A percentile compares a stretch with the other conserved stretches of the same genome.
phyloP scores from a whole-genome alignment of 2,329 filamentous ascomycete genomes.

The Microcera coccophila region DNA sequence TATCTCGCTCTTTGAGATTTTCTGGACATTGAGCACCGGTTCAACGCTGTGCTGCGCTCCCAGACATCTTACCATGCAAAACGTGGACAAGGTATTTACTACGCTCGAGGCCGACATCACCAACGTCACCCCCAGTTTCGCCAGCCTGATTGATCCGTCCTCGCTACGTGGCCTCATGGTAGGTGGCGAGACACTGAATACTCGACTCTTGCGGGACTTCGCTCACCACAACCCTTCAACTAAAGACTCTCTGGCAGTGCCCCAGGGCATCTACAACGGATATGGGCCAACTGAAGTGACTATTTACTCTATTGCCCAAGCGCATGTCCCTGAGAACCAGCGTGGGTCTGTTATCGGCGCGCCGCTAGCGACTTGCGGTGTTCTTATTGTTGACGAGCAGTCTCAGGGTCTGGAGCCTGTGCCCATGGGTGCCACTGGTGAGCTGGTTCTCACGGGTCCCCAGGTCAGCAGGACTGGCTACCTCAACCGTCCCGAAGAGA shows the following conservation, averaged over 20 bases:
- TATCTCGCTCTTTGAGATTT: constrained; percentile 78
- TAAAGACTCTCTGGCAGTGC: constrained; percentile 21
- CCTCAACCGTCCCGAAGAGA: constrained; percentile 57
- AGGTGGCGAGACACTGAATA: neutral
- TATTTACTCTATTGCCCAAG: constrained; percentile 22
- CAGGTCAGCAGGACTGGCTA: constrained; percentile 65
- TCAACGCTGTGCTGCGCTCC: constrained; percentile 34
- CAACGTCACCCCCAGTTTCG: constrained; percentile 38
- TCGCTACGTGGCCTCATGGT: constrained; percentile 24
- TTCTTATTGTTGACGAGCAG: constrained; percentile 31
- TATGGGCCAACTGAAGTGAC: constrained; percentile 28
- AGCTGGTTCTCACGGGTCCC: constrained; percentile 75
- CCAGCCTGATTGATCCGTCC: constrained; percentile 29
- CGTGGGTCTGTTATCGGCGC: constrained; percentile 36
- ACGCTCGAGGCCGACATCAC: constrained; percentile 34
- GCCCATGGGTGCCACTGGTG: constrained; percentile 67
- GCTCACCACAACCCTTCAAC: neutral
- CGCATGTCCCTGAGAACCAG: constrained; percentile 16
- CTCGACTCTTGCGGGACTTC: neutral
- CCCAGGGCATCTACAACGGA: constrained; percentile 19
- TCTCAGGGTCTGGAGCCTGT: constrained; percentile 38
- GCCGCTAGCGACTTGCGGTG: constrained; percentile 33
- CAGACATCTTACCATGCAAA: constrained; percentile 25
- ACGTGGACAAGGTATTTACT: constrained; percentile 21
- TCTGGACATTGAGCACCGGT: constrained; percentile 65